Evolutionary conservation across 192 early-diverging fungal species (phyloP).

Genomic region (Backusella psychrophila): DNA sequence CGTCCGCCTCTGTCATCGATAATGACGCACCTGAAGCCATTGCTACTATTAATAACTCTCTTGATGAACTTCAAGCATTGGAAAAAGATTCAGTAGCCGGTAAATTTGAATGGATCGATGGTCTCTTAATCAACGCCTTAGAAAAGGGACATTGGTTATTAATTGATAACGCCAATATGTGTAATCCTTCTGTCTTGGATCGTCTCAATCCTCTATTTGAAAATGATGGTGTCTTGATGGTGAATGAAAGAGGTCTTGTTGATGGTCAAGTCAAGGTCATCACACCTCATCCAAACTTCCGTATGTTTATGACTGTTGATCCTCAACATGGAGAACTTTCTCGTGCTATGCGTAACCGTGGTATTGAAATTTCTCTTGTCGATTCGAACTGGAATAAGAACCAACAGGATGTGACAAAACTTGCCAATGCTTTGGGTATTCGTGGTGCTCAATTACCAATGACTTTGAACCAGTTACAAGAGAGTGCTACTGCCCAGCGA

Average conservation of each 20-base stretch:
- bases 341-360: constrained; percentile 96
- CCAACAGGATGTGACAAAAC: constrained; percentile 43
- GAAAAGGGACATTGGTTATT: constrained; percentile 91
- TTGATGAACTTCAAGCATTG: constrained; percentile 35
- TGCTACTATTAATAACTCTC: neutral
- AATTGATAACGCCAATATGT: constrained; percentile 95
- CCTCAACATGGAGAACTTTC: constrained; percentile 91
- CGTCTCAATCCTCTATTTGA: constrained; percentile 93
- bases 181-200: constrained; percentile 92
- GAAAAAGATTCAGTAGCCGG: constrained; percentile 63
- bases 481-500: constrained; percentile 29
- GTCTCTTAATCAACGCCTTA: constrained; percentile 85
- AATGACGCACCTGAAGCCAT: constrained; percentile 2
- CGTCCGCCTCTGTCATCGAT: constrained; percentile 9
- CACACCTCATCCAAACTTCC: constrained; percentile 83
- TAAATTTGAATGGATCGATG: constrained; percentile 98
- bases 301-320: constrained; percentile 96
- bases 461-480: constrained; percentile 42
- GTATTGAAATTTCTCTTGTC: constrained; percentile 84
- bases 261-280: constrained; percentile 78
- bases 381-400: constrained; percentile 52
- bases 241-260: constrained; percentile 89
- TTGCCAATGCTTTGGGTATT: constrained; percentile 47
- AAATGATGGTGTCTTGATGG: constrained; percentile 78
- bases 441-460: constrained; percentile 38